Conservation (phyloP, 164 flowering plant genomes). For the Stephania cephalantha region DNA sequence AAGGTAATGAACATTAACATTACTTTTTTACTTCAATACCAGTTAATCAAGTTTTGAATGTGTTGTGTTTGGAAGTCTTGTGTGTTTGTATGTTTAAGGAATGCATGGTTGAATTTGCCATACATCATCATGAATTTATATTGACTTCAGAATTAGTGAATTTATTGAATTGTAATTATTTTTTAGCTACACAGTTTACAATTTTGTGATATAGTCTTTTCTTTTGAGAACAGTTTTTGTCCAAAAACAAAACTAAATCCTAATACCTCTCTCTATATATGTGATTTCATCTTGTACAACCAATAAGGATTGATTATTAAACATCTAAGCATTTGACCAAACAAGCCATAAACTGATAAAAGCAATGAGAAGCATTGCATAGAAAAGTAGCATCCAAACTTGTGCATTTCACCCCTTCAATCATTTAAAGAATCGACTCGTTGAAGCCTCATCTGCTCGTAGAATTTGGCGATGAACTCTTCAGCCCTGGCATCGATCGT, state of each 20-base stretch:
- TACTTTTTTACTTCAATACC: neutral
- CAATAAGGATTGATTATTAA: neutral
- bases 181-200: no score
- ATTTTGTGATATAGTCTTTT: no score
- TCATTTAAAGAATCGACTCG: slow-evolving; percentile 39
- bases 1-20: neutral
- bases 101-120: no score
- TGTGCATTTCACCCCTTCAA: neutral
- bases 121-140: no score
- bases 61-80: no score
- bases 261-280: neutral
- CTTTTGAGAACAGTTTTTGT: neutral
- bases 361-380: neutral
- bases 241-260: neutral
- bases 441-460: slow-evolving; percentile 63
- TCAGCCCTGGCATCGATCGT: slow-evolving; percentile 65
- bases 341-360: neutral
- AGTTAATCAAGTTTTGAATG: no score
- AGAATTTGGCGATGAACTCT: slow-evolving; percentile 69
- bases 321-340: neutral
- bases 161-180: no score
- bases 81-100: no score
- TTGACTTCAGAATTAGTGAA: no score
- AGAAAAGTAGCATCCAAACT: neutral
- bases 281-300: neutral